These are phyloP conservation scores for Parachaetomium inaequale DNA, from an alignment of 495 filamentous ascomycete species.

Conservation along the genomic window DNA sequence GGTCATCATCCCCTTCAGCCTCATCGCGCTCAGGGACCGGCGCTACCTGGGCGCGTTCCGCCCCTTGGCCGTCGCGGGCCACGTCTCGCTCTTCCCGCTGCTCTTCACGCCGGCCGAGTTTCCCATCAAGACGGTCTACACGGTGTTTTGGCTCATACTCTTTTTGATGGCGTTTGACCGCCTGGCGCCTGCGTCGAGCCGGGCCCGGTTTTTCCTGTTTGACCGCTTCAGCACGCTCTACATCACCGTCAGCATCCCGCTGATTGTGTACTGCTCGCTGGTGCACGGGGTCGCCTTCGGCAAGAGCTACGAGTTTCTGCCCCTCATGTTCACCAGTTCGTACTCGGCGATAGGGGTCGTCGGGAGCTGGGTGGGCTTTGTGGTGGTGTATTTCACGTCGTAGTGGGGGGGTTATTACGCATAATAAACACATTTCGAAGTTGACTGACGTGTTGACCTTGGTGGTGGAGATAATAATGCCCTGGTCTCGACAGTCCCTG, in stretches of 20 bases:
- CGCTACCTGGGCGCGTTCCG: slow-evolving; percentile 89
- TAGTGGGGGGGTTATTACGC: slow-evolving; percentile 34
- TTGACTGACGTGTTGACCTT: no score
- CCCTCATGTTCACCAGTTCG: slow-evolving; percentile 93
- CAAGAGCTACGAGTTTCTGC: slow-evolving; percentile 79
- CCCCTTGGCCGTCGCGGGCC: slow-evolving; percentile 85
- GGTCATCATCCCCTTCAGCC: slow-evolving; percentile 90
- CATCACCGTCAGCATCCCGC: slow-evolving; percentile 78
- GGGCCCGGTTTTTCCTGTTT: slow-evolving; percentile 75
- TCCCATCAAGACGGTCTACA: slow-evolving; percentile 89
- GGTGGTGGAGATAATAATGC: no score
- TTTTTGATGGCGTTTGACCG: slow-evolving; percentile 85
- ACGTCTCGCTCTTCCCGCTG: slow-evolving; percentile 92
- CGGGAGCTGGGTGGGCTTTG: slow-evolving; percentile 93
- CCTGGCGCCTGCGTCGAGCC: slow-evolving; percentile 74
- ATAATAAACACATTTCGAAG: not conserved
- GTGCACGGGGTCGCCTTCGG: slow-evolving; percentile 81
- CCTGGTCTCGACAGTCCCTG: no score
- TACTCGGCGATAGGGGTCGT: slow-evolving; percentile 95
- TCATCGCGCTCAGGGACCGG: slow-evolving; percentile 88
- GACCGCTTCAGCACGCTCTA: slow-evolving; percentile 89
- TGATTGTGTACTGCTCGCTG: slow-evolving; percentile 85
- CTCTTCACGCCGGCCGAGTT: slow-evolving; percentile 90
- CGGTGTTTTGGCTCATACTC: slow-evolving; percentile 82
- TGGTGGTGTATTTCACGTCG: slow-evolving; percentile 85